Conservation (phyloP, 31 red algal species). For the Odonthalia washingtoniensis region DNA sequence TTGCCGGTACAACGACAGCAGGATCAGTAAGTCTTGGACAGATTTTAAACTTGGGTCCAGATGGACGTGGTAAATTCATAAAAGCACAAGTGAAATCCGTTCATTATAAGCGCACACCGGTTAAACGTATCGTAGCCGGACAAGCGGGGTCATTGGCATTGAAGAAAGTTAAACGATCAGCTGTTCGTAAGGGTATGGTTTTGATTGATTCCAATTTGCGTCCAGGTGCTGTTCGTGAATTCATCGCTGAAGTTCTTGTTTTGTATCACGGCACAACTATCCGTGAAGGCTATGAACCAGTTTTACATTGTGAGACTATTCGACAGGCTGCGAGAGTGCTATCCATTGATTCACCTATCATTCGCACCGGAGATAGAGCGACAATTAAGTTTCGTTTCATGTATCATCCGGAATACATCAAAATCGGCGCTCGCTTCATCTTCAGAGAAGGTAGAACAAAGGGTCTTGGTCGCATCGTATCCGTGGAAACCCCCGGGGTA, state of each 20-base stretch:
- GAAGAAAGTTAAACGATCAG: slow-evolving; percentile 97
- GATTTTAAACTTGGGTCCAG: slow-evolving; percentile 92
- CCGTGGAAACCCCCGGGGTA: slow-evolving; percentile 66
- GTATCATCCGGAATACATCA: slow-evolving; percentile 98
- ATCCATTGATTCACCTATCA: slow-evolving; percentile 91
- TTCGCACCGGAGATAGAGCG: slow-evolving; percentile 96
- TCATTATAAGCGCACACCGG: slow-evolving; percentile 97
- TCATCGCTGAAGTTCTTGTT: slow-evolving; percentile 97
- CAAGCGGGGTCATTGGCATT: slow-evolving; percentile 96
- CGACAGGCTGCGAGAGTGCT: slow-evolving; percentile 97
- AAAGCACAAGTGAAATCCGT: slow-evolving; percentile 92
- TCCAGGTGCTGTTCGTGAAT: slow-evolving; percentile 87
- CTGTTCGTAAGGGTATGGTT: slow-evolving; percentile 99
- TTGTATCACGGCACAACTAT: slow-evolving; percentile 97
- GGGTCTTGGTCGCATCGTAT: slow-evolving; percentile 91
- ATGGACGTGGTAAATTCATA: slow-evolving; percentile 88
- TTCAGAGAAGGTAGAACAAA: slow-evolving; percentile 99
- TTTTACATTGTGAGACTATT: slow-evolving; percentile 93
- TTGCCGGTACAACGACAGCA: slow-evolving; percentile 86
- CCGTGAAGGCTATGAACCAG: slow-evolving; percentile 93
- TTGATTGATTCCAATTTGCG: slow-evolving; percentile 76
- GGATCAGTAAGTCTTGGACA: slow-evolving; percentile 86
- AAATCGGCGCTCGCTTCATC: slow-evolving; percentile 91
- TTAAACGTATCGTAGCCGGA: slow-evolving; percentile 93
- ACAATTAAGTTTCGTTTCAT: slow-evolving; percentile 96